Evolutionary conservation across 306 rosid genomes (phyloP).

Genomic region (Prunus salicina): DNA sequence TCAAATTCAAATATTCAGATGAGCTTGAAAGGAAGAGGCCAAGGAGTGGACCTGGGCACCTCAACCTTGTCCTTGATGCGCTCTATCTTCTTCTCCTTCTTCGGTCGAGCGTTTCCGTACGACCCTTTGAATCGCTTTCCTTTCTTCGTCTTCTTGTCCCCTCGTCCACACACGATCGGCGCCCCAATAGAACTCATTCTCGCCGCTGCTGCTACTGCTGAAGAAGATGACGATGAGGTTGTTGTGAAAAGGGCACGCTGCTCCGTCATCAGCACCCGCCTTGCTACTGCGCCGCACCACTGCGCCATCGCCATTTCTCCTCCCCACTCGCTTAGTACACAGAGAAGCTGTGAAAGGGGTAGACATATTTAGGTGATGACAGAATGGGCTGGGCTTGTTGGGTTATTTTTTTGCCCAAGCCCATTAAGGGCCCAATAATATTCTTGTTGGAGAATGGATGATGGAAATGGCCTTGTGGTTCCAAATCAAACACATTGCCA

Average conservation of each 20-base stretch:
- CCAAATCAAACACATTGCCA: slow-evolving; percentile 30
- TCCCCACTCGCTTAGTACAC: not conserved
- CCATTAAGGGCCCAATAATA: not conserved
- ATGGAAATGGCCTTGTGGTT: slow-evolving; percentile 62
- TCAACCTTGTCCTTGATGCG: slow-evolving; percentile 89
- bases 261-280: slow-evolving; percentile 44
- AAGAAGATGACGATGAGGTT: not conserved
- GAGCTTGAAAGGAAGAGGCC: slow-evolving; percentile 99
- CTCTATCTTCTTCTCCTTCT: slow-evolving; percentile 88
- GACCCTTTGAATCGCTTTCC: slow-evolving; percentile 96
- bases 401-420: not conserved
- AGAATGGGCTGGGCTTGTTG: not conserved
- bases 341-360: not conserved
- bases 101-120: slow-evolving; percentile 72
- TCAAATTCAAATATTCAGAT: slow-evolving; percentile 34
- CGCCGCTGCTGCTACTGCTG: not conserved
- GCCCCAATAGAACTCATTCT: not conserved
- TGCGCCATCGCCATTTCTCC: slow-evolving; percentile 52
- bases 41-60: slow-evolving; percentile 96
- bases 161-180: slow-evolving; percentile 77
- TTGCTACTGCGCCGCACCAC: slow-evolving; percentile 52
- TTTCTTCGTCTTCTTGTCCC: slow-evolving; percentile 88
- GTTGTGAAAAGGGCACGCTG: slow-evolving; percentile 18
- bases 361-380: not conserved
- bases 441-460: slow-evolving; percentile 18